A percentile compares a stretch with the other conserved stretches of the same genome.
These are phyloP conservation scores for Cryptococcus maquisensis DNA, from an alignment of 1,284 basidiomycete species.

Conservation along the genomic window DNA sequence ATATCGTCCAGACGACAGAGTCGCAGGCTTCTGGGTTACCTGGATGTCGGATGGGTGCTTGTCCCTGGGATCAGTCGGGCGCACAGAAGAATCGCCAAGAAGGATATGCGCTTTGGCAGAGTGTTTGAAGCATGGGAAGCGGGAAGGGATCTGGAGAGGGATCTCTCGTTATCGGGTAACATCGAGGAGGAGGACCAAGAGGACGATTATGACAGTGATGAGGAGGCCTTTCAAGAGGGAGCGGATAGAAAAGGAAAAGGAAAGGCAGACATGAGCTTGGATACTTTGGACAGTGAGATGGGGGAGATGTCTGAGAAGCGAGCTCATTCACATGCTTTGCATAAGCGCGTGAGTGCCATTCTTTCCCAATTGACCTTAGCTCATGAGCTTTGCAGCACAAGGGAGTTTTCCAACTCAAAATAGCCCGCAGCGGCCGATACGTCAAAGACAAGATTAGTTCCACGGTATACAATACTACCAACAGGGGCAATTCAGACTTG, in stretches of 20 bases:
- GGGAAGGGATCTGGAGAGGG: slow-evolving; percentile 20
- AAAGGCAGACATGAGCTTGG: slow-evolving; percentile 2
- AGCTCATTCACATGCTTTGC: slow-evolving; percentile 41
- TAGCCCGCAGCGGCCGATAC: slow-evolving; percentile 43
- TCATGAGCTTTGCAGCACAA: slow-evolving; percentile 24
- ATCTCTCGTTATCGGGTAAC: not conserved
- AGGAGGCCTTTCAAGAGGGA: slow-evolving; percentile 12
- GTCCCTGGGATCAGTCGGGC: slow-evolving; percentile 38
- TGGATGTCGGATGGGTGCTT: slow-evolving; percentile 31
- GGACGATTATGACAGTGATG: slow-evolving; percentile 1
- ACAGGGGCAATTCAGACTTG: slow-evolving; percentile 7
- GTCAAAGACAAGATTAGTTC: slow-evolving; percentile 45
- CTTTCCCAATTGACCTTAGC: not conserved
- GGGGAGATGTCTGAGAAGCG: slow-evolving; percentile 22
- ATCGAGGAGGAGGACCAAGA: slow-evolving; percentile 3
- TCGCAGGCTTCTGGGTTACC: slow-evolving; percentile 25
- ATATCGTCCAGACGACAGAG: not conserved
- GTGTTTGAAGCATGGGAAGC: slow-evolving; percentile 48
- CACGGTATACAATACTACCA: slow-evolving; percentile 26
- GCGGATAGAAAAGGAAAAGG: slow-evolving; percentile 10
- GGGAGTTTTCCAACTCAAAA: slow-evolving; percentile 47
- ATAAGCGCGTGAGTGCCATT: slow-evolving; percentile 24
- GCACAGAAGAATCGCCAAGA: slow-evolving; percentile 38
- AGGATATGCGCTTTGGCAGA: slow-evolving; percentile 36
- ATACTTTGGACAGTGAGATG: slow-evolving; percentile 12